phyloP scores from a whole-genome alignment of 2,329 filamentous ascomycete species.

The Alternaria sp. region DNA sequence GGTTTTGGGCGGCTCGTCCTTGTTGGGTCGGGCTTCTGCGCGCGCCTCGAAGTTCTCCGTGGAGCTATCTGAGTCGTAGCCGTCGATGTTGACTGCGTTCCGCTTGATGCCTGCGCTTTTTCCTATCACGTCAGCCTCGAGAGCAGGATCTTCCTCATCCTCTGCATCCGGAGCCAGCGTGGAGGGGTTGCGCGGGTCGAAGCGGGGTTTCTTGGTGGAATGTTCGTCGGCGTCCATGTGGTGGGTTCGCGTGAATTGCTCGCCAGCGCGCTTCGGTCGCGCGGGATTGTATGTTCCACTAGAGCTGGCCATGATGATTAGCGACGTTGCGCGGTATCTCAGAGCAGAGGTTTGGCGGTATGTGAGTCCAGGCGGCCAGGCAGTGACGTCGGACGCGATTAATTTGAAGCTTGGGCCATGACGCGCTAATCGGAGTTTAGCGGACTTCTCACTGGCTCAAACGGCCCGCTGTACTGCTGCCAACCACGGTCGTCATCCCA shows the following conservation, averaged over 20 bases:
- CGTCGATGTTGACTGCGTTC: slow-evolving; percentile 93
- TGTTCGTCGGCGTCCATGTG: slow-evolving; percentile 64
- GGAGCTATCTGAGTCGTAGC: slow-evolving; percentile 91
- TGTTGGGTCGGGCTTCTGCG: slow-evolving; percentile 64
- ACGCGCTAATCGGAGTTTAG: slow-evolving; percentile 5
- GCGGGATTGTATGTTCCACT: slow-evolving; percentile 57
- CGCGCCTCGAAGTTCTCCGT: slow-evolving; percentile 87
- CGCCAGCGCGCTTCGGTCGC: slow-evolving; percentile 81
- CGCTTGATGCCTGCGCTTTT: slow-evolving; percentile 77
- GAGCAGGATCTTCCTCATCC: slow-evolving; percentile 75
- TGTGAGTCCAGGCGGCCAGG: not conserved
- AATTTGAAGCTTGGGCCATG: slow-evolving; percentile 29
- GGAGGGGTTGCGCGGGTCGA: slow-evolving; percentile 93
- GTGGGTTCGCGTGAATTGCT: slow-evolving; percentile 79
- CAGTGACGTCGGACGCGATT: slow-evolving; percentile 20
- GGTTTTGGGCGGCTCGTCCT: slow-evolving; percentile 51
- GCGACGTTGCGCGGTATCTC: not conserved
- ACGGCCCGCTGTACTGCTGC: slow-evolving; percentile 28
- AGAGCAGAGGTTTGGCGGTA: not conserved
- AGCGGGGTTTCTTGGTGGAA: slow-evolving; percentile 78
- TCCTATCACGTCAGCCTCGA: slow-evolving; percentile 93
- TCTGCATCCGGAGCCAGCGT: slow-evolving; percentile 83
- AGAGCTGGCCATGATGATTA: slow-evolving; percentile 35
- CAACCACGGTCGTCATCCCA: slow-evolving; percentile 15
- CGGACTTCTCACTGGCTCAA: slow-evolving; percentile 15